Evolutionary conservation across 2,329 filamentous ascomycete genomes (phyloP), one percentile per base, ranked within the genome.

Genomic region (Lachnellula cervina): DNA sequence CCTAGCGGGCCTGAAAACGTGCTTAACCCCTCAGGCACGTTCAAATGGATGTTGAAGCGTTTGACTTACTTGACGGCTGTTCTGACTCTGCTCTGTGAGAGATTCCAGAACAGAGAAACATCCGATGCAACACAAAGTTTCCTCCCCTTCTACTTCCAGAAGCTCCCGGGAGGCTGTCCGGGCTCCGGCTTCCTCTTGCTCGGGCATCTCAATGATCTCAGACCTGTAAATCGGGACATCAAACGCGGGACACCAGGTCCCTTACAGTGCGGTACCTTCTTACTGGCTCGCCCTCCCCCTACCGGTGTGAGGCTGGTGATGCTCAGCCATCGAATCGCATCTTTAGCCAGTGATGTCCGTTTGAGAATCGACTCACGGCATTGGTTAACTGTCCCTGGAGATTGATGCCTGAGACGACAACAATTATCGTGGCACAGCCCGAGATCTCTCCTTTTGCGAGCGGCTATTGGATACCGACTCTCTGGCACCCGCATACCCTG

Each of bases 391-490:
- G 21, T 45, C 42, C 19, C 3, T 28, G 38, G 25, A 23, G 48
- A 50, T 32, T 21, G 37, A 19, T 25, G 13, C 34, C 8, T 43
- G 49, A 21, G 28, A 42, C 40, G 19, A 25, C 32, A 42, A 47
- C 25, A 23, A 9, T 40, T 44, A 38, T 51, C 43, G 48, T 50
- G 49, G 53, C 32, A 55, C 48, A 51, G 53, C 8, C 8, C 51
- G 21, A 48, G 54, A 56, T 56, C 49, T 28, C 16, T 38, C 21
- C 14, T 46, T 11, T 17, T 32, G 44, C 17, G 16, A 23, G 28
- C 21, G 40, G 32, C 21, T 25, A 43, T 52, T 56, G 54, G 54
- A 4, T 56, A 56, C 54, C 54, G 49, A 35, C 13, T 49, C 1
- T 16, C 35, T 43, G 51, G 51, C 34, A 25, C 43, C 23, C 45